Evolutionary conservation across 805 yeast species (phyloP).

Genomic region (Lipomyces lipofer): DNA sequence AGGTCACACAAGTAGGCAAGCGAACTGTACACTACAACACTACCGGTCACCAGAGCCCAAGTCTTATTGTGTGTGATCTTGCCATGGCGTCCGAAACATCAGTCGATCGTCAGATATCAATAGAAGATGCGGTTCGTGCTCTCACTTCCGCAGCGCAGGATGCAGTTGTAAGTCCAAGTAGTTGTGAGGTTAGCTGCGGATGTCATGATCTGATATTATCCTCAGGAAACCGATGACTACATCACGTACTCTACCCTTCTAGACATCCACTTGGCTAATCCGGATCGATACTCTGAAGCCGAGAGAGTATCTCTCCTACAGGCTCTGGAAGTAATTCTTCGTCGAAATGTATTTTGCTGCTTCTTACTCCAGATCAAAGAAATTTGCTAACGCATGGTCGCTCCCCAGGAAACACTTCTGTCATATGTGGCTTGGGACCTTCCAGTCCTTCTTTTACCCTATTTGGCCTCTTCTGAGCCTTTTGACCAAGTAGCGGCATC

Average conservation of each 20-base stretch:
- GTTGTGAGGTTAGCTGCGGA: not conserved
- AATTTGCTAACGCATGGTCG: slow-evolving; percentile 3
- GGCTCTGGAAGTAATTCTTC: slow-evolving; percentile 48
- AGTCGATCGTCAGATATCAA: too few species aligned
- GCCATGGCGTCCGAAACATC: too few species aligned
- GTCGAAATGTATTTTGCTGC: slow-evolving; percentile 27
- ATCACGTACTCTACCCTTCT: slow-evolving; percentile 71
- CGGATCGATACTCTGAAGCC: slow-evolving; percentile 46
- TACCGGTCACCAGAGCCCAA: too few species aligned
- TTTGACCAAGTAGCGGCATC: slow-evolving; percentile 21
- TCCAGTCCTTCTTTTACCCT: slow-evolving; percentile 65
- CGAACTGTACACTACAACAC: too few species aligned
- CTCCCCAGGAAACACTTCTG: slow-evolving; percentile 49
- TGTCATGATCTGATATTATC: not conserved
- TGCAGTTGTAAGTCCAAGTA: slow-evolving; percentile 19
- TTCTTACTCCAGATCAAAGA: not conserved
- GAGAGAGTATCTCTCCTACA: slow-evolving; percentile 55
- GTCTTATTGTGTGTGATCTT: too few species aligned
- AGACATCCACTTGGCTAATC: slow-evolving; percentile 59
- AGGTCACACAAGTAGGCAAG: too few species aligned
- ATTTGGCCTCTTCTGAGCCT: slow-evolving; percentile 42
- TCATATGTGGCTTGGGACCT: slow-evolving; percentile 88
- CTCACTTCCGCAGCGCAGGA: slow-evolving; percentile 28
- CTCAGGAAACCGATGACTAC: slow-evolving; percentile 55
- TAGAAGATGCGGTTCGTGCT: slow-evolving; percentile 16